Evolutionary conservation across 73 alveolate genomes (phyloP).

Genomic region (Symbiodinium pilosum): DNA sequence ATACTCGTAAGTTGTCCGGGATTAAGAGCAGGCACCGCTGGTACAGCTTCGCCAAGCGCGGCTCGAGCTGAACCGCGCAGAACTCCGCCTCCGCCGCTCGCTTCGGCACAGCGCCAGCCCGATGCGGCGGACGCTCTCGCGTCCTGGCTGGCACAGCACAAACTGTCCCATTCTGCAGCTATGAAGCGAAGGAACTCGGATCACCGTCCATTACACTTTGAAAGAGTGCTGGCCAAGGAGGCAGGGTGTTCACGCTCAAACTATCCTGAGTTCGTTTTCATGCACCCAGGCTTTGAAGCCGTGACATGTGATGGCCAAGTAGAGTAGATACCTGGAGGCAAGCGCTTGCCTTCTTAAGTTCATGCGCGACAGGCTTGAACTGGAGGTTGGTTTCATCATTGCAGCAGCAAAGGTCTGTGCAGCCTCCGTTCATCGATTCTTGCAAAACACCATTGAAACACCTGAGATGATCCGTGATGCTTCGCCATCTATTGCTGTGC

Average conservation of each 20-base stretch:
- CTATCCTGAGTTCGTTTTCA: no score
- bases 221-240: not conserved
- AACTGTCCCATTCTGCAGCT: no score
- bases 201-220: constrained; percentile 67
- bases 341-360: no score
- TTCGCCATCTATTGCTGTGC: no score
- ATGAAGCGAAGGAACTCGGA: constrained; percentile 68
- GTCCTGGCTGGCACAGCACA: not conserved
- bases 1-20: not conserved
- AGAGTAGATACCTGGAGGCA: no score
- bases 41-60: constrained; percentile 38
- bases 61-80: constrained; percentile 48
- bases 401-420: not conserved
- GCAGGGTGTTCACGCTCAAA: not conserved
- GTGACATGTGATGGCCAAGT: no score
- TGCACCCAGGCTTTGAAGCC: no score
- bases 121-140: not conserved
- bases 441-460: no score
- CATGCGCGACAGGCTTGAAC: no score
- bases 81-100: not conserved
- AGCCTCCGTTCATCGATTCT: no score
- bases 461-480: no score
- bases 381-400: no score
- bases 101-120: not conserved
- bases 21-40: not conserved